Percentiles rank a stretch among this genome's conserved stretches.
phyloP scores from a whole-genome alignment of 306 rosid genomes.

The Inga leiocalycina region DNA sequence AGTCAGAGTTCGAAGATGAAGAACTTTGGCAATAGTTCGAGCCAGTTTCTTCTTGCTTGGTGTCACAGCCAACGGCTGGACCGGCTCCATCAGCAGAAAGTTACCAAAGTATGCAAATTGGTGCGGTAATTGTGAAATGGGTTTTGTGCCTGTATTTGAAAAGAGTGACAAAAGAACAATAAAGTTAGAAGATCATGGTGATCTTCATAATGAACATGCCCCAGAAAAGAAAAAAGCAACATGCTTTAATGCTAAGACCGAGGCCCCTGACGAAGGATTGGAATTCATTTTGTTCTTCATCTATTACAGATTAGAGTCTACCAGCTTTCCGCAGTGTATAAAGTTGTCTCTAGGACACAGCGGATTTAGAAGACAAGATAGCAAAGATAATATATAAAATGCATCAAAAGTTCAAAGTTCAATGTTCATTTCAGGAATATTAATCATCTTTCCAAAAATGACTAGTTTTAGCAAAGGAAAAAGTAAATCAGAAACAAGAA shows the following conservation, averaged over 20 bases:
- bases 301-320: constrained; percentile 26
- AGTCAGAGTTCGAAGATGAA: constrained; percentile 49
- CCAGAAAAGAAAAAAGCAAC: constrained; percentile 56
- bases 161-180: constrained; percentile 31
- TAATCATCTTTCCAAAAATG: constrained; percentile 29
- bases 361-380: constrained; percentile 27
- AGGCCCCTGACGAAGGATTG: constrained; percentile 52
- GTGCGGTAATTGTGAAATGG: constrained; percentile 10
- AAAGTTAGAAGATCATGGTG: constrained; percentile 39
- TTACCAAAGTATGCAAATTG: constrained; percentile 23
- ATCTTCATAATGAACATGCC: constrained; percentile 48
- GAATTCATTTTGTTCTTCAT: constrained; percentile 41
- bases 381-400: constrained; percentile 28
- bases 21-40: constrained; percentile 75
- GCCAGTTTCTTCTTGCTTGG: constrained; percentile 65
- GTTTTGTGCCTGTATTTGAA: constrained; percentile 5
- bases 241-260: constrained; percentile 66
- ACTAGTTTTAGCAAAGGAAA: constrained; percentile 5
- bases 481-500: not conserved
- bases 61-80: constrained; percentile 59
- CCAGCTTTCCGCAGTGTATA: constrained; percentile 32
- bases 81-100: constrained; percentile 70
- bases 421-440: not conserved
- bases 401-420: constrained; percentile 17
- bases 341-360: constrained; percentile 34